Conservation (phyloP, 1,284 basidiomycete species). For the Flammula alnicola region DNA sequence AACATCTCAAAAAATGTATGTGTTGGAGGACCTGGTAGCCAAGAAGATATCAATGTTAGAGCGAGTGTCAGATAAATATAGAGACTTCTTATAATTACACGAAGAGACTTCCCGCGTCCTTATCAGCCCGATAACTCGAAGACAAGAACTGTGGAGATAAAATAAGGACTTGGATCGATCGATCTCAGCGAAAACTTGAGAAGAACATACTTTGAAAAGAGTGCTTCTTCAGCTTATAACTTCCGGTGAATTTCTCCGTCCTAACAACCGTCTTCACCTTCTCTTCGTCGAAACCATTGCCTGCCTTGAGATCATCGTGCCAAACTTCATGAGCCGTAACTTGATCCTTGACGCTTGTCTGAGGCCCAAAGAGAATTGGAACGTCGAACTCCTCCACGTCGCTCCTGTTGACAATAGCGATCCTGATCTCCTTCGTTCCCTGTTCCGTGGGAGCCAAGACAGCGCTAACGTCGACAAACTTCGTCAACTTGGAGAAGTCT, state of each 20-base stretch:
- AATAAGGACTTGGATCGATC: not conserved
- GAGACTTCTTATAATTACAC: no score
- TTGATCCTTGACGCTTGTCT: slow-evolving; percentile 22
- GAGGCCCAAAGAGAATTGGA: slow-evolving; percentile 43
- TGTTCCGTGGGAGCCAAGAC: slow-evolving; percentile 38
- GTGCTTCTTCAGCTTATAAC: slow-evolving; percentile 47
- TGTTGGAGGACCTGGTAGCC: no score
- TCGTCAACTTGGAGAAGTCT: slow-evolving; percentile 38
- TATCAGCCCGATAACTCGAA: not conserved
- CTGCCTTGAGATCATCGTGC: slow-evolving; percentile 43
- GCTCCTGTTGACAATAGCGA: slow-evolving; percentile 55
- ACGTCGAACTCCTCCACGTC: slow-evolving; percentile 38
- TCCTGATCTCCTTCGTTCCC: slow-evolving; percentile 39
- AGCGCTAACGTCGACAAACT: slow-evolving; percentile 52
- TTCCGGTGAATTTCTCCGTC: slow-evolving; percentile 39
- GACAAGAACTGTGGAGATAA: slow-evolving; percentile 1
- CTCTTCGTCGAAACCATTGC: slow-evolving; percentile 47
- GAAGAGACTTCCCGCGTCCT: no score
- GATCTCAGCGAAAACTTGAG: no score
- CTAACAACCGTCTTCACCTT: slow-evolving; percentile 43
- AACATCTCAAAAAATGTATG: no score
- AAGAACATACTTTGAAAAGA: slow-evolving; percentile 48
- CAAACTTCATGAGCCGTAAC: slow-evolving; percentile 52
- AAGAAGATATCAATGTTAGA: no score
- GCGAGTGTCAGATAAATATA: no score